These are phyloP conservation scores for Dioscorea alata DNA, from an alignment of 106 monocot genomes.

Conservation along the genomic window DNA sequence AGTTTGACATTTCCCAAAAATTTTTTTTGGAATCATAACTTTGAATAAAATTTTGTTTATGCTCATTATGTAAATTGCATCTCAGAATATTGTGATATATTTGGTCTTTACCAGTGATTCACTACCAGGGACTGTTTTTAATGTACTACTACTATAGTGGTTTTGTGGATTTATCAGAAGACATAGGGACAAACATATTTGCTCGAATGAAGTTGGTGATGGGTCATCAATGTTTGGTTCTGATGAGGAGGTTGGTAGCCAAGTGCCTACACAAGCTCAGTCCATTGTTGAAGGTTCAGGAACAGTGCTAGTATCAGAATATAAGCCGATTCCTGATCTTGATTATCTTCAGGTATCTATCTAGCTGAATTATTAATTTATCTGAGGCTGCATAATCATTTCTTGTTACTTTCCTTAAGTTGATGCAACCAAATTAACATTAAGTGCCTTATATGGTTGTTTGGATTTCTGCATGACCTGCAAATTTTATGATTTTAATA, in stretches of 20 bases:
- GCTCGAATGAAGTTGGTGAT: conserved; percentile 19
- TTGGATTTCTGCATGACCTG: no score
- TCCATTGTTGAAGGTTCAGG: conserved; percentile 75
- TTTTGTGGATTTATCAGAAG: conserved; percentile 10
- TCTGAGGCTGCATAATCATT: no score
- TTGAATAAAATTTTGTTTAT: no score
- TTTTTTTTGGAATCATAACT: no score
- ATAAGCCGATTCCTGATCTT: conserved; percentile 86
- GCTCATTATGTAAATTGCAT: no score
- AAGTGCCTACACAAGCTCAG: conserved; percentile 86
- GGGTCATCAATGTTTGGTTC: conserved; percentile 33
- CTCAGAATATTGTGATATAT: conserved; percentile 21
- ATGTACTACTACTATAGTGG: conserved; percentile 77
- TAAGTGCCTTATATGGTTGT: no score
- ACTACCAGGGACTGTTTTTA: conserved; percentile 84
- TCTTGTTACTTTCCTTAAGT: no score
- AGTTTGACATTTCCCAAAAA: no score
- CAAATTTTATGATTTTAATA: no score
- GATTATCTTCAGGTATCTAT: conserved; percentile 86
- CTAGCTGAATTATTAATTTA: background rate
- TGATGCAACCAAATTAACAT: no score
- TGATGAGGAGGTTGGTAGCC: conserved; percentile 34
- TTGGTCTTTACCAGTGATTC: conserved; percentile 97
- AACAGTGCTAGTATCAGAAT: conserved; percentile 62
- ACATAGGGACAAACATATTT: conserved; percentile 1